These are phyloP conservation scores for Pinus tabuliformis DNA, from an alignment of 75 land plant species.

Conservation along the genomic window DNA sequence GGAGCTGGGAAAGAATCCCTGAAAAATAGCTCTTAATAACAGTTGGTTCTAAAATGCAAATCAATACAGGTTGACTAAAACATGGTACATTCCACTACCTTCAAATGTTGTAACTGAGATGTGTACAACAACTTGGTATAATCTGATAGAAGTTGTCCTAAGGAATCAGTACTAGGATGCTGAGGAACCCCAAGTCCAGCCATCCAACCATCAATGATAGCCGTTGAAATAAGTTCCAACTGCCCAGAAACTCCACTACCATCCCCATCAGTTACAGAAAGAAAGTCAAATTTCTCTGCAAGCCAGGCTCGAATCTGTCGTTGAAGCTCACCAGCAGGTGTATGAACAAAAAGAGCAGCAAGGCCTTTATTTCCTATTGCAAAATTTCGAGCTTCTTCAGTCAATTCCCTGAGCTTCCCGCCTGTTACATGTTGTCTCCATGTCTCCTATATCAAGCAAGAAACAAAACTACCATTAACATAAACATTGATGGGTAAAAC, in stretches of 20 bases:
- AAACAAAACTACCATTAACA: not conserved
- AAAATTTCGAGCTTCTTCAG: conserved; percentile 90
- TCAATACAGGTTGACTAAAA: not conserved
- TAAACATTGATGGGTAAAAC: not conserved
- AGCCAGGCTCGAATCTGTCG: no score
- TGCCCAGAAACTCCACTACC: no score
- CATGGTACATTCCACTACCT: conserved; percentile 39
- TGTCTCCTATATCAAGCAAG: conserved; percentile 50
- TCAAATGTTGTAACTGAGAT: conserved; percentile 93
- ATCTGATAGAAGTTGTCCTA: conserved; percentile 81
- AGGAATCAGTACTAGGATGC: conserved; percentile 86
- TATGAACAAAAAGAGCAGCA: conserved; percentile 31
- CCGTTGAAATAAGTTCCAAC: no score
- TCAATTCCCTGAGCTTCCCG: conserved; percentile 89
- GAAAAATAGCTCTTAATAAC: not conserved
- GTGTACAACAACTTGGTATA: conserved; percentile 86
- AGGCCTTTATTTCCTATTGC: conserved; percentile 88
- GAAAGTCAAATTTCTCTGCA: no score
- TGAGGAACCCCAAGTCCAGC: conserved; percentile 70
- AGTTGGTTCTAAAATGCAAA: not conserved
- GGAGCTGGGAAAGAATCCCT: not conserved
- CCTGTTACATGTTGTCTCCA: conserved; percentile 96
- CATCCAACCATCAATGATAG: no score
- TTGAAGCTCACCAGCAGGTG: no score
- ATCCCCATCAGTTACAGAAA: no score